Conservation (phyloP, 768 basidiomycete species). For the Lentinula sp. region DNA sequence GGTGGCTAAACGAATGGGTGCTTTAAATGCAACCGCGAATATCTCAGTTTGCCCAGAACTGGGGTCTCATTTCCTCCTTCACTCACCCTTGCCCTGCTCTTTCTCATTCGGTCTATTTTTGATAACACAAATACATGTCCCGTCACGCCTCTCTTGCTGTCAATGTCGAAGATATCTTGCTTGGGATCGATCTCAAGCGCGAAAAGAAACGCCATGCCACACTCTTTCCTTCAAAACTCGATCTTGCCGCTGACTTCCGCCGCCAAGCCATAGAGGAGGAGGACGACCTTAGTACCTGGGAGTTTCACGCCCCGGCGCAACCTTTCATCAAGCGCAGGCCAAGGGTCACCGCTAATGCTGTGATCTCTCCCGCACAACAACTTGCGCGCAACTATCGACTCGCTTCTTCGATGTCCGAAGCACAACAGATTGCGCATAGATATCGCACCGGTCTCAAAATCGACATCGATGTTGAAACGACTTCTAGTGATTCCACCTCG, state of each 20-base stretch:
- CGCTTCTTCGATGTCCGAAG: conserved; percentile 12
- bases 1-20: neutral
- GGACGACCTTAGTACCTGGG: conserved; percentile 2
- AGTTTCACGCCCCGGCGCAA: neutral
- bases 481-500: neutral
- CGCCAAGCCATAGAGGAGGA: neutral
- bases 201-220: neutral
- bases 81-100: neutral
- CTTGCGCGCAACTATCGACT: neutral
- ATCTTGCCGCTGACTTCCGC: neutral
- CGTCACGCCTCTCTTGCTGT: neutral
- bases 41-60: neutral
- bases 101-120: neutral
- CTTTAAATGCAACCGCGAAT: neutral
- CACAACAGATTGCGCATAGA: conserved; percentile 29
- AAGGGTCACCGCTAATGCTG: neutral
- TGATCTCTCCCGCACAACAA: neutral
- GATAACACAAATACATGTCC: neutral
- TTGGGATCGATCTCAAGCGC: neutral
- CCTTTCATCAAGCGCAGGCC: neutral
- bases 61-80: neutral
- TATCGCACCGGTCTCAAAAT: conserved; percentile 28
- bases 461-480: neutral
- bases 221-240: conserved; percentile 2
- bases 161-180: neutral